These are phyloP conservation scores for Alternaria sp. DNA, from an alignment of 2,329 filamentous ascomycete species.

Conservation along the genomic window DNA sequence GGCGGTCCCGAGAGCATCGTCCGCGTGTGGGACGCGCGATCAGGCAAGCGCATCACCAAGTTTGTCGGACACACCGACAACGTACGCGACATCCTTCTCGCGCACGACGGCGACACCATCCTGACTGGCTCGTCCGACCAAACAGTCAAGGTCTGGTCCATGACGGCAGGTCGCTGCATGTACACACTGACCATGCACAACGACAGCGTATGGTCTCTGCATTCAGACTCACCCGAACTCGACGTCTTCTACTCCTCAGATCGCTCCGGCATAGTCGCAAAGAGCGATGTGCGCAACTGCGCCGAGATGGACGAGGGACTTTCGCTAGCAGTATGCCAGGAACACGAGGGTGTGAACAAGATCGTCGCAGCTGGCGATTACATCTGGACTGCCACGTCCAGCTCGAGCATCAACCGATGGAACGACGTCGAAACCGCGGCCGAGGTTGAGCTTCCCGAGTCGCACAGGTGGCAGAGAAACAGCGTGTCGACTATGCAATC, in stretches of 20 bases:
- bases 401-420: constrained; percentile 94
- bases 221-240: constrained; percentile 84
- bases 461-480: constrained; percentile 62
- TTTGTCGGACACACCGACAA: constrained; percentile 97
- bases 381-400: constrained; percentile 89
- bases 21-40: constrained; percentile 87
- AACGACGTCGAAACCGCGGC: constrained; percentile 80
- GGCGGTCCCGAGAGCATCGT: constrained; percentile 95
- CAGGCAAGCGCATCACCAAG: constrained; percentile 91
- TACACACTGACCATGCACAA: constrained; percentile 99
- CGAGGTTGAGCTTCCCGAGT: constrained; percentile 67
- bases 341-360: constrained; percentile 81
- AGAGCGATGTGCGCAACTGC: constrained; percentile 85
- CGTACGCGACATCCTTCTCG: constrained; percentile 88
- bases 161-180: constrained; percentile 94
- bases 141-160: constrained; percentile 97
- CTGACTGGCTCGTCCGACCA: constrained; percentile 95
- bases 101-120: constrained; percentile 86
- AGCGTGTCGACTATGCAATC: constrained; percentile 57
- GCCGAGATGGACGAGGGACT: constrained; percentile 85
- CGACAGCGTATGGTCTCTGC: constrained; percentile 95
- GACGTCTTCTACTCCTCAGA: constrained; percentile 95
- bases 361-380: constrained; percentile 72
- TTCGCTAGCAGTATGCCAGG: constrained; percentile 88
- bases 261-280: constrained; percentile 90